Conservation (phyloP, 2,329 filamentous ascomycete genomes). For the Fonsecaea pedrosoi region DNA sequence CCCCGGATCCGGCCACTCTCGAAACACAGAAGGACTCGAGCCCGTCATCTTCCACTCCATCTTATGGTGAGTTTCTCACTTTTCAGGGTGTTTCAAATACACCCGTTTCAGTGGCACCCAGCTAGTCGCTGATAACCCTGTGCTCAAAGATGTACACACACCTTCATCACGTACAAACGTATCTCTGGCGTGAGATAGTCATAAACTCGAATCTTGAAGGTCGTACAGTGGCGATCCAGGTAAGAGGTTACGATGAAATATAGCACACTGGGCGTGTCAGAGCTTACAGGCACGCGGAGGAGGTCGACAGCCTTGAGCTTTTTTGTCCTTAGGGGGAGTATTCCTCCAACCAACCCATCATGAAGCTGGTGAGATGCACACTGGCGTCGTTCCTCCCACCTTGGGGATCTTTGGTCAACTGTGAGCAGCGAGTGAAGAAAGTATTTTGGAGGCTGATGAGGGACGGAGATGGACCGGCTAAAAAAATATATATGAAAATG, state of each 20-base stretch:
- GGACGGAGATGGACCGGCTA: no score
- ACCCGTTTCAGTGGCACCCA: neutral
- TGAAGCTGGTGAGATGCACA: no score
- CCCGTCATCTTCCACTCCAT: neutral
- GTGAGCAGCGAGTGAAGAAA: no score
- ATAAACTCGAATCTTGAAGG: neutral
- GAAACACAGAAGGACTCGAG: neutral
- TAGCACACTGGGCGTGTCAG: neutral
- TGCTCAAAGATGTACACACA: neutral
- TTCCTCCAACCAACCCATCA: no score
- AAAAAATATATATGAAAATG: no score
- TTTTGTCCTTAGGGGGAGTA: no score
- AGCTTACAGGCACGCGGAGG: neutral
- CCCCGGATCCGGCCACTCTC: neutral
- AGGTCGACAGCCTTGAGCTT: no score
- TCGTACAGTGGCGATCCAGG: neutral
- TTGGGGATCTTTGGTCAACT: no score
- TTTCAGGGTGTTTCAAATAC: neutral
- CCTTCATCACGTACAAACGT: no score
- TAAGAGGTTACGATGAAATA: neutral
- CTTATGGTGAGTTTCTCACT: neutral
- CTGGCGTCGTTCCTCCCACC: no score
- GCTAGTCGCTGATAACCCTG: neutral
- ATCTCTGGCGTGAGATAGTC: neutral
- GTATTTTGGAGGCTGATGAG: no score